Percentiles rank a stretch among this genome's conserved stretches.
Evolutionary conservation across 768 basidiomycete genomes (phyloP).

Genomic region (Podaxis carcinomalis): DNA sequence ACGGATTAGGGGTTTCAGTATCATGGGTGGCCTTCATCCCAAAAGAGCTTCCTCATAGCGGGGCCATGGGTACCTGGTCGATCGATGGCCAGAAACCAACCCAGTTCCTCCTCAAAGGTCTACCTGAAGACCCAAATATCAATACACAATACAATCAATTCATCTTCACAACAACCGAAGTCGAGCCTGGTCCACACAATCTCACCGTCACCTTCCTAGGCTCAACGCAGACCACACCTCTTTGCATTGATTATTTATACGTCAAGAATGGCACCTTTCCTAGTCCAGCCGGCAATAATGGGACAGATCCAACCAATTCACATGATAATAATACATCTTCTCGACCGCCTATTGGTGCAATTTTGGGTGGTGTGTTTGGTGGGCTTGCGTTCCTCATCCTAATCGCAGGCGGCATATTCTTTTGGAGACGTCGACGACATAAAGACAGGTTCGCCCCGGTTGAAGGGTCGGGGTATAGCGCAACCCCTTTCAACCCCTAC

Average conservation of each 20-base stretch:
- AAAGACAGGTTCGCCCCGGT: background rate
- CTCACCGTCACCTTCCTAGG: slow-evolving; percentile 21
- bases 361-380: slow-evolving; percentile 20
- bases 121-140: background rate
- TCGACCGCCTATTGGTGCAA: slow-evolving; percentile 13
- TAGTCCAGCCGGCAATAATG: background rate
- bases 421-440: slow-evolving; percentile 13
- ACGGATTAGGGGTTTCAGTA: slow-evolving; percentile 9
- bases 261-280: slow-evolving; percentile 17
- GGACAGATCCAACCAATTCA: background rate
- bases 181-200: slow-evolving; percentile 18
- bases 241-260: slow-evolving; percentile 22
- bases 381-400: slow-evolving; percentile 16
- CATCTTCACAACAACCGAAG: slow-evolving; percentile 20
- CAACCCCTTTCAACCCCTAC: background rate
- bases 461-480: background rate
- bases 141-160: slow-evolving; percentile 20
- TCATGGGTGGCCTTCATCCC: slow-evolving; percentile 14
- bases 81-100: slow-evolving; percentile 18
- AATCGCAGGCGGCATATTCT: slow-evolving; percentile 8
- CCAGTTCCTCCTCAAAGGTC: slow-evolving; percentile 19
- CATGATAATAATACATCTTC: background rate
- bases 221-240: slow-evolving; percentile 17
- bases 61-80: slow-evolving; percentile 14
- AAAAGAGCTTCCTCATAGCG: background rate